Evolutionary conservation across 352 stramenopile species (phyloP).

Genomic region (Globisporangium megalacanthum): DNA sequence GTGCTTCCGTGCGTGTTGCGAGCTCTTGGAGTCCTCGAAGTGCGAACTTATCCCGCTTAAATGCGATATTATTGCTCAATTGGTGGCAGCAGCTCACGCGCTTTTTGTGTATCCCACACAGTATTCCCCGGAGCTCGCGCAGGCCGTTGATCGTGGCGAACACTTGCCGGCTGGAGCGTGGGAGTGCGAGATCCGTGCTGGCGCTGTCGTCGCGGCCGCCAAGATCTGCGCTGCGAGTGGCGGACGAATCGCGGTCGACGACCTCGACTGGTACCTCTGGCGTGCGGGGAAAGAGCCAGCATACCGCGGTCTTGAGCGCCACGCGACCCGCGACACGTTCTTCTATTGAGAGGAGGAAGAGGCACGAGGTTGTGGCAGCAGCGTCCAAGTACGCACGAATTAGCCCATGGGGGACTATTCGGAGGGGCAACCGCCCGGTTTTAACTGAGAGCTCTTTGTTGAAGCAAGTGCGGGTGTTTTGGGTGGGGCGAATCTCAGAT

Average conservation of each 20-base stretch:
- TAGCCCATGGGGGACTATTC: no score
- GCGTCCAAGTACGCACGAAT: no score
- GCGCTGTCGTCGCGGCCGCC: constrained; percentile 58
- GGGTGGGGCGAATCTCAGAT: no score
- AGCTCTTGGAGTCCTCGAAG: constrained; percentile 64
- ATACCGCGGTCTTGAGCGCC: constrained; percentile 61
- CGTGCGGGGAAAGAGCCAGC: constrained; percentile 65
- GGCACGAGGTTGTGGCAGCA: neutral
- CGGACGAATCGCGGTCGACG: constrained; percentile 33
- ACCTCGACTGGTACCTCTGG: constrained; percentile 72
- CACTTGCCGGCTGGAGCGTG: constrained; percentile 34
- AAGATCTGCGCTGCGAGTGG: constrained; percentile 54
- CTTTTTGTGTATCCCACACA: constrained; percentile 11
- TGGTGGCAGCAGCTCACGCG: neutral
- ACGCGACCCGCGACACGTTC: constrained; percentile 64
- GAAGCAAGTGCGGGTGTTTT: no score
- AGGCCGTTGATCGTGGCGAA: constrained; percentile 37
- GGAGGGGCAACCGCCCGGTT: no score
- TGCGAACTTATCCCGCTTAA: constrained; percentile 12
- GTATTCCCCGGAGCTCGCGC: constrained; percentile 52
- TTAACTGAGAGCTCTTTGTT: no score
- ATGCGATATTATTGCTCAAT: no score
- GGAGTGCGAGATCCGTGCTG: constrained; percentile 68
- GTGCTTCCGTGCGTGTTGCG: constrained; percentile 72
- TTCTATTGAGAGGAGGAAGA: constrained; percentile 34